These are phyloP conservation scores for Bipolaris zeicola DNA, from an alignment of 2,329 filamentous ascomycete genomes.

Conservation along the genomic window DNA sequence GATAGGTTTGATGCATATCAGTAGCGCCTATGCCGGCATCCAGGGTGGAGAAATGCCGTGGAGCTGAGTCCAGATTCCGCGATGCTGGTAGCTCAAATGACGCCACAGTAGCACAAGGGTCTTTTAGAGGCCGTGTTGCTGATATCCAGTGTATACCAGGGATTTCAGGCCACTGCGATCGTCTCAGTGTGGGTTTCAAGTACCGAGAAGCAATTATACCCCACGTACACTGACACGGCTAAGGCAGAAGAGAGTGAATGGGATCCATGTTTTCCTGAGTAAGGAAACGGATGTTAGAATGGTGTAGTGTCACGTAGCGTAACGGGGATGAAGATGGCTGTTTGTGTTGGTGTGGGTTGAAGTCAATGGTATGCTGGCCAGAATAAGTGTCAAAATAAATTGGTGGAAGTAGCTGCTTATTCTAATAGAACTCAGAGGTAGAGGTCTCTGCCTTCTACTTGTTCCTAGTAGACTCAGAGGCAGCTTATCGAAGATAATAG, in stretches of 20 bases:
- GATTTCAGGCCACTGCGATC: background rate
- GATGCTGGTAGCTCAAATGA: slow-evolving; percentile 19
- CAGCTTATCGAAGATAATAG: too few relatives aligned
- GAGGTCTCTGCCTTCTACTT: too few relatives aligned
- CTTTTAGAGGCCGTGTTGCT: slow-evolving; percentile 8
- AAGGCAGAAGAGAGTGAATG: background rate
- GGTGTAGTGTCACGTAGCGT: background rate
- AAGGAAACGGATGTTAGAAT: background rate
- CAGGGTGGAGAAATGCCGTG: slow-evolving; percentile 14
- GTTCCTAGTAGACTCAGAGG: too few relatives aligned
- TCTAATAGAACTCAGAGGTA: too few relatives aligned
- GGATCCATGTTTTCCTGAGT: background rate
- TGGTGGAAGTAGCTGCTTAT: too few relatives aligned
- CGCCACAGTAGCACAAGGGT: slow-evolving; percentile 22
- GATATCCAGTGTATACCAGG: slow-evolving; percentile 6
- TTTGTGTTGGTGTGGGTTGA: background rate
- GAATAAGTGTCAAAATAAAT: too few relatives aligned
- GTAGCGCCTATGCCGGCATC: slow-evolving; percentile 22
- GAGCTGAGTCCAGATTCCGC: slow-evolving; percentile 24
- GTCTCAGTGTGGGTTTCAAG: slow-evolving; percentile 9
- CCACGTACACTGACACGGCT: background rate
- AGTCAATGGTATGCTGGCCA: slow-evolving; percentile 6
- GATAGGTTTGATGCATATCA: slow-evolving; percentile 14
- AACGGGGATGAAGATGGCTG: slow-evolving; percentile 1
- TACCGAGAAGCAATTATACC: slow-evolving; percentile 3